Conservation (phyloP, 805 yeast genomes). For the Sugiyamaella lignohabitans region DNA sequence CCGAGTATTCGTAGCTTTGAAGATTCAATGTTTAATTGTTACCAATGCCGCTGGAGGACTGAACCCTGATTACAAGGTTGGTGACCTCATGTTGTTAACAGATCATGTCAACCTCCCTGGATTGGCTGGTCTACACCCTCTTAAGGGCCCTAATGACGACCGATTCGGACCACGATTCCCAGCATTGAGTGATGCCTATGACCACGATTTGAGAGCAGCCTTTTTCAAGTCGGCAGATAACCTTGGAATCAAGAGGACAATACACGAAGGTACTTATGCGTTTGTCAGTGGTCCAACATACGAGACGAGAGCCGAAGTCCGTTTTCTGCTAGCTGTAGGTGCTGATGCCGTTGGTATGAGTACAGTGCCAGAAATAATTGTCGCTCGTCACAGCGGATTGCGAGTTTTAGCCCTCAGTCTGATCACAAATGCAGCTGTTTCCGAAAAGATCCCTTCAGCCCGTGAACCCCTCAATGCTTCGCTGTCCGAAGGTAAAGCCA, state of each 20-base stretch:
- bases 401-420: constrained; percentile 77
- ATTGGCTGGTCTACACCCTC: constrained; percentile 77
- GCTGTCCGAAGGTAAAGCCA: constrained; percentile 61
- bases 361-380: constrained; percentile 92
- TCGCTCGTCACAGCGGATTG: constrained; percentile 84
- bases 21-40: constrained; percentile 49
- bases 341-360: constrained; percentile 98
- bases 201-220: constrained; percentile 57
- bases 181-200: constrained; percentile 87
- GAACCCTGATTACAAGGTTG: constrained; percentile 59
- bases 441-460: constrained; percentile 38
- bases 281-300: constrained; percentile 92
- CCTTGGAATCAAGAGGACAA: constrained; percentile 45
- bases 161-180: constrained; percentile 80
- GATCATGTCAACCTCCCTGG: constrained; percentile 94
- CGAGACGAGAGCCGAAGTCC: constrained; percentile 88
- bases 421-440: constrained; percentile 78
- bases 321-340: constrained; percentile 63
- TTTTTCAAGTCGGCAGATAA: constrained; percentile 50
- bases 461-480: constrained; percentile 19
- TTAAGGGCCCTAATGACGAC: constrained; percentile 79
- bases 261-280: constrained; percentile 83
- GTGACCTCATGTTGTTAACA: constrained; percentile 83
- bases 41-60: constrained; percentile 98
- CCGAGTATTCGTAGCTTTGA: constrained; percentile 62